Evolutionary conservation across 1,284 basidiomycete species (phyloP), one percentile per base, ranked within the genome.

Genomic region (Sporisorium reilianum): DNA sequence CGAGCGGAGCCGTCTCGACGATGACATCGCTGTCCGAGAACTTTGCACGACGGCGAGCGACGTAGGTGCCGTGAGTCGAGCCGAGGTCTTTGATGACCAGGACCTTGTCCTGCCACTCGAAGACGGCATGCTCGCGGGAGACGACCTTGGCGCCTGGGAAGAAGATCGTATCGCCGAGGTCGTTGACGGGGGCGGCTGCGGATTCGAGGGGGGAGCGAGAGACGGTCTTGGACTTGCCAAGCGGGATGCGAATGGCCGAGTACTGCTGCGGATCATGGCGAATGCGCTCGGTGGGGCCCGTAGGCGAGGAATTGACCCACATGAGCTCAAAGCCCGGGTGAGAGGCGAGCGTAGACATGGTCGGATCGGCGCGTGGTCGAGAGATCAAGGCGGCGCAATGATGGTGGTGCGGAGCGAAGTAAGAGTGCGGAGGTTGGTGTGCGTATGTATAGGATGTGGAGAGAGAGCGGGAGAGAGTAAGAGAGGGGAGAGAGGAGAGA

Each of bases 21-120:
- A 55, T 20, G 9, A 23, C 8, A 25, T 42, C 38, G 16, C 46
- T 23, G 5, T 55, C 59, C 0, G 30, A 16, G 2, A 42, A 16
- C 3, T 14, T 20, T 9, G 53, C 8, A 1, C 5, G 20, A 14
- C 45, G 49, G 2, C 34, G 63, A 25, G 59, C 55, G 22, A 75
- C 60, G 20, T 36, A 69, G 10, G 74, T 76, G n/a, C 74, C 74
- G 34, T 73, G 74, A 7, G 61, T 76, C 0, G 74, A 73, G 7
- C 70, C 74, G 6, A 55, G 45, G 16, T 76, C 62, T 26, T 48
- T 44, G 23, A 76, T 38, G 45, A 60, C 16, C 9, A 58, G 50
- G 8, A 2, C 1, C 10, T 52, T 52, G 11, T 56, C 55, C 28
- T 46, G n/a, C 74, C 74, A 76, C 20, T 60, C 51, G 22, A 76